Evolutionary conservation across 345 rosid genomes (phyloP).

Genomic region (Moricandia arvensis): DNA sequence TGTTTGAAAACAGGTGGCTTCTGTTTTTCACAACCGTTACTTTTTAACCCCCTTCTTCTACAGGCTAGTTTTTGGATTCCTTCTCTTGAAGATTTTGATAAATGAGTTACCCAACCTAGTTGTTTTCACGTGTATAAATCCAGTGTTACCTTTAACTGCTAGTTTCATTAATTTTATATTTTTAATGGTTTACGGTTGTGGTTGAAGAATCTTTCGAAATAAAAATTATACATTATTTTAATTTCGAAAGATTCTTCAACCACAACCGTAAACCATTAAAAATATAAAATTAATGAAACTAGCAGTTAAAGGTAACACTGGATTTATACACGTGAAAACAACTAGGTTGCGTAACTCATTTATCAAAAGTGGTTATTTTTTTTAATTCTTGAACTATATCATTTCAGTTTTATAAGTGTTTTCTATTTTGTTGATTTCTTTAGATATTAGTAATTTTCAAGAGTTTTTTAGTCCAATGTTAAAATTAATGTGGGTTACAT

Average conservation of each 20-base stretch:
- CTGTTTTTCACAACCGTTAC: background rate
- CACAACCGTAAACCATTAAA: background rate
- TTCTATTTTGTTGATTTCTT: background rate
- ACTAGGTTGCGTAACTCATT: background rate
- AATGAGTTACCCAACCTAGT: background rate
- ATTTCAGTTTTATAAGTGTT: background rate
- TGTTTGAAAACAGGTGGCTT: background rate
- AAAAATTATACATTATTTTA: background rate
- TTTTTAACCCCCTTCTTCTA: background rate
- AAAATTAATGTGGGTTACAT: background rate
- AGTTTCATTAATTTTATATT: background rate
- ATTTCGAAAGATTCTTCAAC: background rate
- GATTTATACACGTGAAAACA: background rate
- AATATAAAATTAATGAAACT: background rate
- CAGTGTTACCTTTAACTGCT: background rate
- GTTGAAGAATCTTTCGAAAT: background rate
- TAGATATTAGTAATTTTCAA: background rate
- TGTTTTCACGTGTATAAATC: background rate
- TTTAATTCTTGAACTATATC: background rate
- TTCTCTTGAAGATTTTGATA: background rate
- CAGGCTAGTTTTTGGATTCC: background rate
- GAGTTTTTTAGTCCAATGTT: background rate
- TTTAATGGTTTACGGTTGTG: background rate
- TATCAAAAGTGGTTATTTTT: background rate
- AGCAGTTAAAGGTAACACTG: background rate